Evolutionary conservation across 345 rosid genomes (phyloP).

Genomic region (Limnanthes douglasii): DNA sequence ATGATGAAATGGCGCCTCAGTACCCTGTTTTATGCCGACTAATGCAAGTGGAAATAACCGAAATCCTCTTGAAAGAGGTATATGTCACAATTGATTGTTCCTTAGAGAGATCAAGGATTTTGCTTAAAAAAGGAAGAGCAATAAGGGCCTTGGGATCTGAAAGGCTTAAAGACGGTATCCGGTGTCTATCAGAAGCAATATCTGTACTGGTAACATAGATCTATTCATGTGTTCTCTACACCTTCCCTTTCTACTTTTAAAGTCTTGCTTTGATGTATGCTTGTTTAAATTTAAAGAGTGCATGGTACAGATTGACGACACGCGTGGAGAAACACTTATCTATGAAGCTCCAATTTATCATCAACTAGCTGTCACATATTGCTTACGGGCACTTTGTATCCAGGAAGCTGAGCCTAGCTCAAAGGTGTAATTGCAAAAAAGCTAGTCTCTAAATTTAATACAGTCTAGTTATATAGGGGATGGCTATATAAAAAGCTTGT

Average conservation of each 20-base stretch:
- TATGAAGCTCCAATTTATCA: constrained; percentile 16
- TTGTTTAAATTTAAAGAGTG: constrained; percentile 9
- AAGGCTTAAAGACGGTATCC: constrained; percentile 34
- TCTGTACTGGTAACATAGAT: constrained; percentile 30
- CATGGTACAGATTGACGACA: constrained; percentile 22
- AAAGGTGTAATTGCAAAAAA: constrained; percentile 38
- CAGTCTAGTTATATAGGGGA: too few relatives aligned
- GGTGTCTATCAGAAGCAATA: constrained; percentile 60
- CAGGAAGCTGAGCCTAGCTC: constrained; percentile 74
- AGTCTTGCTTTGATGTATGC: constrained; percentile 1
- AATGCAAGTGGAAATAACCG: constrained; percentile 35
- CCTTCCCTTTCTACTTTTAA: constrained; percentile 4
- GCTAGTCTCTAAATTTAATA: constrained; percentile 12
- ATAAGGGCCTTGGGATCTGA: constrained; percentile 37
- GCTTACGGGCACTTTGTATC: constrained; percentile 55
- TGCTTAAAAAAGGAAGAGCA: constrained; percentile 46
- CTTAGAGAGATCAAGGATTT: constrained; percentile 38
- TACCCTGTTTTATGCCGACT: constrained; percentile 40
- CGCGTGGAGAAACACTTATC: constrained; percentile 7
- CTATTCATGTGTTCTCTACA: background rate
- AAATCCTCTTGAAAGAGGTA: constrained; percentile 39
- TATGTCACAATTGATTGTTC: constrained; percentile 17
- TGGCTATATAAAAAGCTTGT: too few relatives aligned
- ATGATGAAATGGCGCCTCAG: constrained; percentile 30
- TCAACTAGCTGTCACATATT: constrained; percentile 52